Evolutionary conservation across 1,284 basidiomycete species (phyloP).

Genomic region (Moniliella sp.): DNA sequence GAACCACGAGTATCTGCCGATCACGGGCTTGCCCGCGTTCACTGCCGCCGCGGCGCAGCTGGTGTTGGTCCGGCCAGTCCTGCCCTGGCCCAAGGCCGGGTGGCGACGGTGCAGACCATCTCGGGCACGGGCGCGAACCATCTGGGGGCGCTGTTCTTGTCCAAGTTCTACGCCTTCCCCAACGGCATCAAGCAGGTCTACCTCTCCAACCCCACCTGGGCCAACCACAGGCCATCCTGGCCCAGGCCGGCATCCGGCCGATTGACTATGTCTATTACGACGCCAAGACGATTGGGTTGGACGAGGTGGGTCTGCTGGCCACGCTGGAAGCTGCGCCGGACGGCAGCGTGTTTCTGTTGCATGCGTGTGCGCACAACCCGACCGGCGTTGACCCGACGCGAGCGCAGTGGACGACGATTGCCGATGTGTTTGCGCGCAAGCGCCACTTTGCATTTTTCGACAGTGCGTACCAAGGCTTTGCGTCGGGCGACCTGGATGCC

Average conservation of each 20-base stretch:
- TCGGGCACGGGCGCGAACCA: slow-evolving; percentile 83
- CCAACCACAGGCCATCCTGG: slow-evolving; percentile 10
- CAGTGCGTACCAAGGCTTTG: no score
- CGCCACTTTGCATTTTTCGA: no score
- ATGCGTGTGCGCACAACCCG: no score
- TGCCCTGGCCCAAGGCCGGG: slow-evolving; percentile 44
- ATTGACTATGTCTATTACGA: neutral
- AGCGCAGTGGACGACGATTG: no score
- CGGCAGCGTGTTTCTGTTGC: no score
- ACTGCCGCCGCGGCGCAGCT: slow-evolving; percentile 56
- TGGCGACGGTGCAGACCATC: slow-evolving; percentile 40
- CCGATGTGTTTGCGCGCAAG: no score
- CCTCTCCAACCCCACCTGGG: neutral
- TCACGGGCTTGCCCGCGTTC: slow-evolving; percentile 64
- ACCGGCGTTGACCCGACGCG: no score
- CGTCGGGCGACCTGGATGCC: no score
- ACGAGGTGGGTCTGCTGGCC: no score
- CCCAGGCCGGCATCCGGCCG: neutral
- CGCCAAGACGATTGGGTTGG: no score
- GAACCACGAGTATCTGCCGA: slow-evolving; percentile 90
- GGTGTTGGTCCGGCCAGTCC: slow-evolving; percentile 53
- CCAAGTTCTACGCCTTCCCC: neutral
- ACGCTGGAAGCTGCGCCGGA: no score
- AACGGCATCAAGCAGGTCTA: slow-evolving; percentile 35
- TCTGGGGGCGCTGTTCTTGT: slow-evolving; percentile 39